phyloP scores from a whole-genome alignment of 2,329 filamentous ascomycete genomes.

The Sporothrix phasma region DNA sequence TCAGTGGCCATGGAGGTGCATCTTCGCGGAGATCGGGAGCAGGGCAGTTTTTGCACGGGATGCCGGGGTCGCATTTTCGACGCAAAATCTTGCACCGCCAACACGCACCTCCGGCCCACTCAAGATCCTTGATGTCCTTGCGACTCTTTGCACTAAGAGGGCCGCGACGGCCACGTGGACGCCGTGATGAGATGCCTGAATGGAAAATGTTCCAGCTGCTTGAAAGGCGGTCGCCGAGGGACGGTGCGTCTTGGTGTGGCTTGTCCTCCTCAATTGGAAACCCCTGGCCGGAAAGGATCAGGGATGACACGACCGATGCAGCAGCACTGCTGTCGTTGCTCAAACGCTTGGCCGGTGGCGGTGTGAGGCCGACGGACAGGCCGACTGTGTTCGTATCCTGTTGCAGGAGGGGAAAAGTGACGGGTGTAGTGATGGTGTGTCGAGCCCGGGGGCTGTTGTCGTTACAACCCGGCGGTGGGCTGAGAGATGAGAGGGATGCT shows the following conservation, averaged over 20 bases:
- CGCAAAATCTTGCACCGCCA: conserved; percentile 26
- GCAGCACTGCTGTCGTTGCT: conserved; percentile 12
- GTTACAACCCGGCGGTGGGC: not conserved
- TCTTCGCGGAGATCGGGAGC: conserved; percentile 25
- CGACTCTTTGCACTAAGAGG: conserved; percentile 24
- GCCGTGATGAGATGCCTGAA: conserved; percentile 19
- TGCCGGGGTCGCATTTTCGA: conserved; percentile 24
- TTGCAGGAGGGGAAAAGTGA: conserved; percentile 8
- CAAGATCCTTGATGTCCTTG: conserved; percentile 24
- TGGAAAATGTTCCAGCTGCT: conserved; percentile 20
- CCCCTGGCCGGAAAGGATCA: not conserved
- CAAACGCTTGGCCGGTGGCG: not conserved
- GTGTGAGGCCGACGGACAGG: conserved; percentile 2
- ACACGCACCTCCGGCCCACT: conserved; percentile 24
- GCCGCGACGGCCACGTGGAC: conserved; percentile 23
- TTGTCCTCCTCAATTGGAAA: conserved; percentile 2
- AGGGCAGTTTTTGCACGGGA: conserved; percentile 24
- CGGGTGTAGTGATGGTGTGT: conserved; percentile 12
- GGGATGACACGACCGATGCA: conserved; percentile 1
- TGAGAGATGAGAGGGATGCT: not conserved
- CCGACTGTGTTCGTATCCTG: conserved; percentile 9
- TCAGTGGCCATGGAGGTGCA: conserved; percentile 25
- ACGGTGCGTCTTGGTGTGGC: conserved; percentile 13
- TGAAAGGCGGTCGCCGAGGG: conserved; percentile 18
- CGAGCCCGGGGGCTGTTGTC: not conserved